Base-by-base conservation (phyloP, 2,329 filamentous ascomycete species). In the Ophiostoma quercus region DNA sequence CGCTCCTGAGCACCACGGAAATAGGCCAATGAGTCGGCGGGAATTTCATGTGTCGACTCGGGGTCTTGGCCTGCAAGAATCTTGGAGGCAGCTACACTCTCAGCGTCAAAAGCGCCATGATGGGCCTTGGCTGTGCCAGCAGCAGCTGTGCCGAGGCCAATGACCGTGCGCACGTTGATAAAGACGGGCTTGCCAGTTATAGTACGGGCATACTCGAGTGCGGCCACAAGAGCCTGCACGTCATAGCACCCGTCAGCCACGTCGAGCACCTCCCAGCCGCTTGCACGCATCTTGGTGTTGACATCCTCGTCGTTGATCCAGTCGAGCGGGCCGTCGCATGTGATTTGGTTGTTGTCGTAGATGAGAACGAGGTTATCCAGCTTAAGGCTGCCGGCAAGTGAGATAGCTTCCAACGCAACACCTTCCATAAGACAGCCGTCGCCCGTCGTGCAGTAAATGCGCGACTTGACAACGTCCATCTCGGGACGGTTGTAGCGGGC, bases 301-400 rank as follows among this genome's bases (percentile, higher is more conserved):
- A 69, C 32, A 16, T 69, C 41, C 25, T 69, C 67, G 7, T 80
- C 84, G 72, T 85, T 86, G 7, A 79, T 80, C 19, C 82, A 78
- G 75, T 87, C 84, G 2, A 87, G 81, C 1, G 80, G 81, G 1
- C 86, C 85, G 70, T 87, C 85, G 73, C 85, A 87, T 5, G 85
- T 87, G 66, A 88, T 79, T 73, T 85, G 83, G 75, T 88, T 87
- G 76, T 88, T 87, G 73, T 88, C 86, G 73, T 88, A 88, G 66
- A 87, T 83, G 32, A 88, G 76, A 2, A 82, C 82, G 1, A 88
- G 77, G 75, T 88, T 88, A 76, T 84, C 82, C 11, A 88, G 78
- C 72, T 79, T 81, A 75, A 82, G 80, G 75, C 87, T 84, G 0
- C 85, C 85, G 6, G 85, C 85, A 6, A 86, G 80, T 3, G 82